Base-by-base conservation (phyloP, 1,284 basidiomycete species). In the Grifola frondosa region DNA sequence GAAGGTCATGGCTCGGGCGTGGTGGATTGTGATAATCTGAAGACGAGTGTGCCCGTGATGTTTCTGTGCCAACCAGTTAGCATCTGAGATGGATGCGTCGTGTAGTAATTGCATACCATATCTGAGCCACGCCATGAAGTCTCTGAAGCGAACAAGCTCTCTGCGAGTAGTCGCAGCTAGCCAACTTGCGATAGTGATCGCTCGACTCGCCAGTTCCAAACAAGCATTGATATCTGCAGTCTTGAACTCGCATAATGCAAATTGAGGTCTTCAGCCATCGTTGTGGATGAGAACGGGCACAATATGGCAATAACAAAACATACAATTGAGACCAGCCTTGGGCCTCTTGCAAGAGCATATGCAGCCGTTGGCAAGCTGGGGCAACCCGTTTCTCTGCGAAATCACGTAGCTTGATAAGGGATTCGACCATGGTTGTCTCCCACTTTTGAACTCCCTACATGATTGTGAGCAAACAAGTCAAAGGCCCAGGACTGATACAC, bases 101-200 rank as follows among this genome's bases (percentile, higher is more conserved):
- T 24, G 16, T 16, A 29, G 34, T 43, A 42, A 44, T 34, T 35
- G 63, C 73, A 56, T 61, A 88, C 88, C 88, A 60, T 75, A 81
- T 50, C 81, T 75, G 47, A 91, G 65, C 80, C 88, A 91, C n/a
- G 70, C 70, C 46, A 88, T 78, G 58, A 91, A 91, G 52, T 90
- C 82, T 52, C 73, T 79, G 69, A 90, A 90, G 37, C 79, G 77
- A 43, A 69, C 68, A 19, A 86, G 69, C 59, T 91, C 87, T 55
- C 69, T 74, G 46, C 84, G 78, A 30, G 83, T 76, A 37, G 75
- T 67, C 38, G 78, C 69, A 11, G 83, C 78, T 21, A 91, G 70
- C 84, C 84, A 89, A 17, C 73, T 78, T 22, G 79, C 69, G 42
- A 83, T 65, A 42, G 84, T 67, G 52, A 90, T 80, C 6, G 74